Conservation (phyloP, 495 filamentous ascomycete genomes). For the Aspergillus affinis region DNA sequence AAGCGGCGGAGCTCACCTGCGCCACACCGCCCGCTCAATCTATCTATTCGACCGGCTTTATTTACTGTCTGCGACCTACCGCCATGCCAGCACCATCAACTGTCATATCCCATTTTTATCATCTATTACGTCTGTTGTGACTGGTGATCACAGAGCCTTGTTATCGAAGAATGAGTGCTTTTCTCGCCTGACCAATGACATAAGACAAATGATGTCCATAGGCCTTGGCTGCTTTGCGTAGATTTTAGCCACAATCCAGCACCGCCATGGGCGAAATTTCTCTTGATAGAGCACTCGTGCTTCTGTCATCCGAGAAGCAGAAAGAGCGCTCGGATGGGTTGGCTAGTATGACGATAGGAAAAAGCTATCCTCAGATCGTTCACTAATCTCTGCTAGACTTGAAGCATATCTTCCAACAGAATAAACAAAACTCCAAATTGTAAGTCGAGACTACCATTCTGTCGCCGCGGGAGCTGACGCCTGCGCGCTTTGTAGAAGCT, state of each 20-base stretch:
- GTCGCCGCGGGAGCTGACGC: conserved; percentile 18
- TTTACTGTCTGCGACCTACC: not conserved
- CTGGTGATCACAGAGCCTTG: not conserved
- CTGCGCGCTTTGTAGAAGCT: conserved; percentile 34
- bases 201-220: not conserved
- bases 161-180: not conserved
- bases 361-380: conserved; percentile 8
- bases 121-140: not conserved
- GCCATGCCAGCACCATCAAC: too few relatives aligned
- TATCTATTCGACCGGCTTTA: not conserved
- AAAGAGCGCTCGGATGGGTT: conserved; percentile 53
- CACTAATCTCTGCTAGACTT: conserved; percentile 46
- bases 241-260: conserved; percentile 4
- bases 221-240: not conserved
- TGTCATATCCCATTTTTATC: not conserved
- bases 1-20: conserved; percentile 20
- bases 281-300: conserved; percentile 38
- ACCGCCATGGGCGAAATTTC: conserved; percentile 38
- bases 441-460: conserved; percentile 29
- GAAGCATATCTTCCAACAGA: conserved; percentile 61
- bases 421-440: conserved; percentile 56
- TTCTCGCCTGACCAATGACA: not conserved
- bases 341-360: conserved; percentile 40
- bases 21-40: conserved; percentile 1
- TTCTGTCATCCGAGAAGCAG: conserved; percentile 52